Evolutionary conservation across 805 yeast species (phyloP), one percentile per base, ranked within the genome.

Genomic region (Ascoidea rubescens): DNA sequence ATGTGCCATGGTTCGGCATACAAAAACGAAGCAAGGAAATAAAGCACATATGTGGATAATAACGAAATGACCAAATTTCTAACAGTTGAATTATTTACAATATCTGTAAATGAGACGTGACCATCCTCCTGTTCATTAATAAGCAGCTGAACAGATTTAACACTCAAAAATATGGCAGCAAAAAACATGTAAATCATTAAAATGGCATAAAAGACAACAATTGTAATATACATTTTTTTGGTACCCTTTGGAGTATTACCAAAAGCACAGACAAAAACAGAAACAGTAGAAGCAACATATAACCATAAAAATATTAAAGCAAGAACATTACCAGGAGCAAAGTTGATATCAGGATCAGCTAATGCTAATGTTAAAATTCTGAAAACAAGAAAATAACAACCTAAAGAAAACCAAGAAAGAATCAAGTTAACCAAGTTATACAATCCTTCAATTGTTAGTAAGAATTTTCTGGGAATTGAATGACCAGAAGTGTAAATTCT

Each of bases 1-100:
- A 78, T 71, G 60, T 80, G 86, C 84, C 84, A 80, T 8, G 84
- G 84, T 58, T 80, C 84, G 56, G 79, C 68, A 62, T 79, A 80
- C 45, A 80, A 62, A 54, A 80, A 67, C 28, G 82, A 78, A 0
- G 83, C 76, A 45, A 79, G 62, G 57, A 79, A 74, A 65, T 79
- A 80, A 44, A 80, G 70, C 17, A 81, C 84, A 61, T 77, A 80
- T 0, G 86, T 80, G 4, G 84, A 77, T 5, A 71, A 67, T 21
- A 82, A 71, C 5, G 84, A 82, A 48, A 80, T 81, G 45, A 78
- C 76, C 61, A 73, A 67, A 56, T 73, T 76, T 56, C 77, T 61
- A 57, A 73, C 71, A 54, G 68, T 68, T 14, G 71, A 63, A 56
- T 71, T 72, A 51, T 65, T 61, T 60, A 80, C 74, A 57, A 80